Evolutionary conservation across 1,139 yeast species (phyloP), one percentile per base, ranked within the genome.

Genomic region (Geotrichum klebahnii): DNA sequence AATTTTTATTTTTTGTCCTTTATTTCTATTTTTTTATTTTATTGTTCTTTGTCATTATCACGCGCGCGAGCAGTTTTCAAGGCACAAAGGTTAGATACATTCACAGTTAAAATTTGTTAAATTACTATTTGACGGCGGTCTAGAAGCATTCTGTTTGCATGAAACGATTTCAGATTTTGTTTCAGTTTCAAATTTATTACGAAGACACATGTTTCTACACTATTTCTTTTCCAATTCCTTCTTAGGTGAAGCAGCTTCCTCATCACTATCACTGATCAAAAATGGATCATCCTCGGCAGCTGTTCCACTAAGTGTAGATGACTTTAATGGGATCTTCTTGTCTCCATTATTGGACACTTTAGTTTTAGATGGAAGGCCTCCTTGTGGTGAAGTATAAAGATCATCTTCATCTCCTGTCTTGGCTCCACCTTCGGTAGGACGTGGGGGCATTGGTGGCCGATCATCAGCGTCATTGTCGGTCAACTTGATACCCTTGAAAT

Each of bases 191-290:
- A n/a, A n/a, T n/a, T n/a, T n/a, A n/a, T n/a, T n/a, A n/a, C n/a
- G n/a, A n/a, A n/a, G n/a, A n/a, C n/a, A n/a, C n/a, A n/a, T n/a
- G n/a, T n/a, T n/a, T n/a, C n/a, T n/a, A n/a, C n/a, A n/a, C n/a
- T n/a, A n/a, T n/a, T n/a, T n/a, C n/a, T n/a, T n/a, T n/a, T n/a
- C n/a, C n/a, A n/a, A n/a, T 8, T 10, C 29, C 29, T 26, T 26
- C 29, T 26, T 26, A 26, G 29, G 29, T 6, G 29, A 6, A 6
- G 8, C 53, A 14, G 76, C 80, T 52, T 82, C 87, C 49, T 82
- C 88, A 56, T 84, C 90, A 61, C 83, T 79, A 60, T 83, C 89
- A 48, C 83, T 83, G 26, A 83, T 82, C 61, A 81, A 73, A 61
- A 84, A 84, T 1, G 87, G 84, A 60, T 82, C 88, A 34, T 79